Evolutionary conservation across 306 rosid genomes (phyloP).

Genomic region (Dalbergia cochinchinensis): DNA sequence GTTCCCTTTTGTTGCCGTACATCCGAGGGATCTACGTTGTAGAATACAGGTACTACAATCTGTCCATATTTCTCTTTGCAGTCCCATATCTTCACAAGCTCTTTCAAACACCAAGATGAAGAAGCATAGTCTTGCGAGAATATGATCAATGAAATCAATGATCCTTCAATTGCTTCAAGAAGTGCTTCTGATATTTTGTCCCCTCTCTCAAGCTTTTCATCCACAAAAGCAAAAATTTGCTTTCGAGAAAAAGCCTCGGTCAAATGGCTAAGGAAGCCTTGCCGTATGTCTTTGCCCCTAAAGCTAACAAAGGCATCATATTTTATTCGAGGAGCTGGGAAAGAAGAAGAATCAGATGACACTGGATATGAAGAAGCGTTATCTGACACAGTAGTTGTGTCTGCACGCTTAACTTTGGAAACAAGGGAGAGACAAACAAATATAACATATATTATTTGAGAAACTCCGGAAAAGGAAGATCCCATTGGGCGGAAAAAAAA

Average conservation of each 20-base stretch:
- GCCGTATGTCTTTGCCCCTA: conserved; percentile 4
- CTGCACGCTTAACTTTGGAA: background rate
- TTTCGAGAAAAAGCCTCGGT: background rate
- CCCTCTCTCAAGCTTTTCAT: too few relatives aligned
- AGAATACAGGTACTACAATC: background rate
- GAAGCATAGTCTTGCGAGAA: conserved; percentile 9
- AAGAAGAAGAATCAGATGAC: too few relatives aligned
- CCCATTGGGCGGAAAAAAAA: background rate
- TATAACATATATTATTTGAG: background rate
- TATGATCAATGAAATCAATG: background rate
- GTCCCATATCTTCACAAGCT: background rate
- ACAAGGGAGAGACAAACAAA: background rate
- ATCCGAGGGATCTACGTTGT: background rate
- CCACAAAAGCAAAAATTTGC: background rate
- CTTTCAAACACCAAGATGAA: conserved; percentile 25
- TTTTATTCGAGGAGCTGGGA: background rate
- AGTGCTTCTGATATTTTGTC: conserved; percentile 1
- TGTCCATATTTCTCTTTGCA: background rate
- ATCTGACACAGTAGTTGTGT: too few relatives aligned
- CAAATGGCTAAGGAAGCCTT: conserved; percentile 14
- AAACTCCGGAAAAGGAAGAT: background rate
- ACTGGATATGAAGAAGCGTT: too few relatives aligned
- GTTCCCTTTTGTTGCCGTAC: background rate
- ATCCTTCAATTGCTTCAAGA: background rate
- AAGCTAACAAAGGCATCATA: conserved; percentile 33